These are phyloP conservation scores for Calonectria pauciramosa DNA, from an alignment of 2,329 filamentous ascomycete species.

Conservation along the genomic window DNA sequence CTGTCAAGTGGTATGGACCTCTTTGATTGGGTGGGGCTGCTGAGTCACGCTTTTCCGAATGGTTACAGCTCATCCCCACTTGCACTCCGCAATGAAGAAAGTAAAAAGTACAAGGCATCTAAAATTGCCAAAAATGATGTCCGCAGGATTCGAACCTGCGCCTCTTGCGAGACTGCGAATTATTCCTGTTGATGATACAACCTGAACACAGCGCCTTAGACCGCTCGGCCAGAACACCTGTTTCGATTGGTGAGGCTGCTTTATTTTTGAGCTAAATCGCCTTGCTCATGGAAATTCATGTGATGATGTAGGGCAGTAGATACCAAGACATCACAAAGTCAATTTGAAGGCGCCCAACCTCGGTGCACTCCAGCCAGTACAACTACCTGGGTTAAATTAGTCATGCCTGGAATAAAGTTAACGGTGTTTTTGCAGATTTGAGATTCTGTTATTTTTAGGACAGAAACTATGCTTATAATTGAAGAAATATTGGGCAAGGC, in stretches of 20 bases:
- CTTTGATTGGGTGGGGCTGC: no score
- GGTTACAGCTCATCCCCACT: not conserved
- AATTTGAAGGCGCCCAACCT: no score
- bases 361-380: no score
- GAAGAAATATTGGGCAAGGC: no score
- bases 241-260: not conserved
- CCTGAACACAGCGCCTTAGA: conserved; percentile 3
- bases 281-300: not conserved
- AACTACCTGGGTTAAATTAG: no score
- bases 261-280: not conserved
- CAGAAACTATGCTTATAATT: no score
- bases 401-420: no score
- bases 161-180: not conserved
- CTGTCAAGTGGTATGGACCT: no score
- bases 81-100: not conserved
- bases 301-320: no score
- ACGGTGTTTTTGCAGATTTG: no score
- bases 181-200: not conserved
- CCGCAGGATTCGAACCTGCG: conserved; percentile 1
- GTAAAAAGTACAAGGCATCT: not conserved
- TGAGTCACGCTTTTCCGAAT: not conserved
- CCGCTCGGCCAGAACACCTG: not conserved
- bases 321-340: no score
- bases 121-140: not conserved
- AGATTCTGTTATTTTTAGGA: no score